Evolutionary conservation across 371 early-diverging fungal genomes (phyloP), one percentile per base, ranked within the genome.

Genomic region (Apophysomyces variabilis): DNA sequence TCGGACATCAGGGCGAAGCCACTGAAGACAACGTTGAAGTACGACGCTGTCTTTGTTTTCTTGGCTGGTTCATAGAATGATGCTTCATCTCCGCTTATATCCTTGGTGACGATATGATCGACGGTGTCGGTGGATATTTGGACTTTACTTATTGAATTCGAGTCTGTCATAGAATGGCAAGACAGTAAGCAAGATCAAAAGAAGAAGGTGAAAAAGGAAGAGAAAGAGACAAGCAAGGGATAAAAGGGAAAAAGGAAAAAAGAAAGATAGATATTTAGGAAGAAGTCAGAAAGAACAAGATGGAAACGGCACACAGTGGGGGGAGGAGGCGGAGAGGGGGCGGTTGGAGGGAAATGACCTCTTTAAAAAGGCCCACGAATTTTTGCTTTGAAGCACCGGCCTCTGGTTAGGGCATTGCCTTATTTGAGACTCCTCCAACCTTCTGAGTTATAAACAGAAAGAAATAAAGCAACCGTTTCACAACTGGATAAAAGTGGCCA

Each of bases 1-100:
- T 81, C 82, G 6, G 75, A 76, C 7, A 74, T 56, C 9, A 76
- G 57, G 0, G 82, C 82, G 43, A 81, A 72, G 18, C 78, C 81
- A 61, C 76, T 73, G 38, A 81, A 81, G 11, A 80, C 1, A 11
- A 77, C 76, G 32, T 74, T 80, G 61, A 77, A 80, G 47, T 70
- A 74, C 2, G 80, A 75, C 0, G 80, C 64, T 6, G 68, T 68
- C 37, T 61, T 65, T 21, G 50, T 56, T 36, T 62, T 67, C 56
- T 68, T 72, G 37, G n/a, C 16, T 18, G 39, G 64, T 21, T 18
- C 26, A 50, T 18, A 50, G 54, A 26, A 50, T 21, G 54, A 21
- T 50, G 54, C 18, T 50, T 50, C 54, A 50, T 50, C 54, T 50
- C 54, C 54, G 54, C n/a, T 21, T 9, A 50, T 4, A 21, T 50